These are phyloP conservation scores for Zygoascus meyerae DNA, from an alignment of 1,139 yeast species.

Conservation along the genomic window DNA sequence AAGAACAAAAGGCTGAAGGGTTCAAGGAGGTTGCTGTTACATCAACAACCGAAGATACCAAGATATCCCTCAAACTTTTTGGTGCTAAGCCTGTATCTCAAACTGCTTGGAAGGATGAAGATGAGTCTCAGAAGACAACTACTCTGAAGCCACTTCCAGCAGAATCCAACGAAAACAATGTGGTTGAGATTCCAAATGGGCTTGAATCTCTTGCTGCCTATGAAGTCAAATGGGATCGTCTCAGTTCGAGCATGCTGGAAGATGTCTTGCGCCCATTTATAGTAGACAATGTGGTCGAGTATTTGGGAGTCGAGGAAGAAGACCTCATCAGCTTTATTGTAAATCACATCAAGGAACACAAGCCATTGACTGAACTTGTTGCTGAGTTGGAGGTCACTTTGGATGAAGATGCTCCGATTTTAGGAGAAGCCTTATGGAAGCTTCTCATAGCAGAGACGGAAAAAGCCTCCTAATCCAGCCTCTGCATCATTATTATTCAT, in stretches of 20 bases:
- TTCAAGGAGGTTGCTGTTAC: slow-evolving; percentile 8
- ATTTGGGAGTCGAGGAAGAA: slow-evolving; percentile 34
- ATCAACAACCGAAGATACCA: slow-evolving; percentile 9
- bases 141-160: slow-evolving; percentile 14
- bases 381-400: slow-evolving; percentile 31
- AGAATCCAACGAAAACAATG: background rate
- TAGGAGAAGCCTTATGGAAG: slow-evolving; percentile 29
- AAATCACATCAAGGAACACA: slow-evolving; percentile 25
- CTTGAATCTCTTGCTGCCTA: slow-evolving; percentile 22
- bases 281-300: slow-evolving; percentile 29
- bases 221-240: slow-evolving; percentile 28
- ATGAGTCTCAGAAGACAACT: slow-evolving; percentile 15
- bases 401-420: slow-evolving; percentile 33
- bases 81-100: slow-evolving; percentile 3
- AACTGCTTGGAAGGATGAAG: slow-evolving; percentile 17
- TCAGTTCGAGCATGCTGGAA: slow-evolving; percentile 24
- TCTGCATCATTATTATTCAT: slow-evolving; percentile 5
- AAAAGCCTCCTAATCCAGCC: slow-evolving; percentile 1
- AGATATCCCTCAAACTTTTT: slow-evolving; percentile 4
- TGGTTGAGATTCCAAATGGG: slow-evolving; percentile 19
- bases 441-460: slow-evolving; percentile 27
- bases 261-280: slow-evolving; percentile 26
- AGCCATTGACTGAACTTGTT: slow-evolving; percentile 25
- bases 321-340: slow-evolving; percentile 31
- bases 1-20: slow-evolving; percentile 15